Conservation (phyloP, 1,139 yeast genomes). For the Blastobotrys petasosporus region DNA sequence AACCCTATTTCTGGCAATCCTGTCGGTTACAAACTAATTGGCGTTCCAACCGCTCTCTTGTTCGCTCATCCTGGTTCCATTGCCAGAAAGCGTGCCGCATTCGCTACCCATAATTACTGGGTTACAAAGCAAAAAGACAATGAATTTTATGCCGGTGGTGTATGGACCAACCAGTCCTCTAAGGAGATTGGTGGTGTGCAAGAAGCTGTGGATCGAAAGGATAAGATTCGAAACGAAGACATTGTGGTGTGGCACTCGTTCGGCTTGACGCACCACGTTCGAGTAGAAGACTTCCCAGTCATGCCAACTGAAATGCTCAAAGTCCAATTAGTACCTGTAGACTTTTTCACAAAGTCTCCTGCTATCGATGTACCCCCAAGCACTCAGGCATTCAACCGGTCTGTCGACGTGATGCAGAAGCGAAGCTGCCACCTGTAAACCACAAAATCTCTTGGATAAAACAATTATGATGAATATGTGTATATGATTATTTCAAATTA, state of each 20-base stretch:
- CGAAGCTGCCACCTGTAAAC: constrained; percentile 30
- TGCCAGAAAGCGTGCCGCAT: constrained; percentile 61
- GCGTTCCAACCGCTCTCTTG: constrained; percentile 74
- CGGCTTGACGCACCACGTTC: constrained; percentile 82
- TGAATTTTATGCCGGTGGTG: constrained; percentile 70
- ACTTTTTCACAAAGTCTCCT: constrained; percentile 78
- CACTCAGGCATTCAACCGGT: constrained; percentile 64
- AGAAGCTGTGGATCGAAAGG: constrained; percentile 61
- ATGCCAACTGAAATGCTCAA: constrained; percentile 81
- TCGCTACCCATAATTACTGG: constrained; percentile 72
- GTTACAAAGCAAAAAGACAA: constrained; percentile 66
- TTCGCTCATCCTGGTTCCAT: constrained; percentile 59
- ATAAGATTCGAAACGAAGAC: constrained; percentile 72
- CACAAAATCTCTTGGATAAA: too few relatives aligned
- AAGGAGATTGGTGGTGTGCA: constrained; percentile 55
- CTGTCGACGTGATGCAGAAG: constrained; percentile 41
- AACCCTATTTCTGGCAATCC: constrained; percentile 74
- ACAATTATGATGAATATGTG: too few relatives aligned
- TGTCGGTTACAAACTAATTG: constrained; percentile 72
- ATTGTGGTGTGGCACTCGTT: constrained; percentile 82
- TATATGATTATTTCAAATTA: too few relatives aligned
- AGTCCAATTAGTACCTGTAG: constrained; percentile 64
- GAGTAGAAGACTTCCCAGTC: constrained; percentile 89
- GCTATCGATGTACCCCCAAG: constrained; percentile 79
- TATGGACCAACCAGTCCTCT: constrained; percentile 70